phyloP scores from a whole-genome alignment of 192 early-diverging fungal species.

The Kappamyces sp. region DNA sequence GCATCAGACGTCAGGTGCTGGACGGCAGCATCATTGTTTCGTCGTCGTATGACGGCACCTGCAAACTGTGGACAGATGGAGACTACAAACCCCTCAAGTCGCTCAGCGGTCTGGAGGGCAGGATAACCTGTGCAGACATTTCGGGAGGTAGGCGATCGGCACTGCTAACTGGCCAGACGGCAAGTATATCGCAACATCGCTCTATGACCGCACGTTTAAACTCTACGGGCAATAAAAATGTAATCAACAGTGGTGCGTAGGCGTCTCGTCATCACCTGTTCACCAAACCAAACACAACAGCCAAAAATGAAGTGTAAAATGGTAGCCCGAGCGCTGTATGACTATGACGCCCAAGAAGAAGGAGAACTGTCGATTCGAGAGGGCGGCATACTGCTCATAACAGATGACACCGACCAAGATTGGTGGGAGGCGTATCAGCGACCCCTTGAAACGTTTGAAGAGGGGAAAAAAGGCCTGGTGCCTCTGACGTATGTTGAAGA shows the following conservation, averaged over 20 bases:
- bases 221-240: conserved; percentile 47
- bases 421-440: conserved; percentile 40
- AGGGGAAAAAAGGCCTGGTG: conserved; percentile 36
- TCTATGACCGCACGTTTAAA: conserved; percentile 94
- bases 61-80: conserved; percentile 90
- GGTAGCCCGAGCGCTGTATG: conserved; percentile 63
- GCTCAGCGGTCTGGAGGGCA: conserved; percentile 81
- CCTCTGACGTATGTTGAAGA: conserved; percentile 48
- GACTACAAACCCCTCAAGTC: conserved; percentile 89
- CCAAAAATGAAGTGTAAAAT: conserved; percentile 37
- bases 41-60: conserved; percentile 79
- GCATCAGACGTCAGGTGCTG: conserved; percentile 33
- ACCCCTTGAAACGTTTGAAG: conserved; percentile 36
- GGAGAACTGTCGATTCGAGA: conserved; percentile 81
- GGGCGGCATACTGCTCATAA: conserved; percentile 57
- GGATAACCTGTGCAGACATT: conserved; percentile 85
- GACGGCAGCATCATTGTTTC: conserved; percentile 75
- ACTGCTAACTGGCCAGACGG: conserved; percentile 49
- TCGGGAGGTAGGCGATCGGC: conserved; percentile 31
- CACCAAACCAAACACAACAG: neutral
- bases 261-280: neutral
- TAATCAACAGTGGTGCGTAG: neutral
- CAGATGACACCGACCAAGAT: conserved; percentile 44
- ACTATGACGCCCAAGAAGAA: conserved; percentile 72
- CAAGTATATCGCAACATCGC: conserved; percentile 75